phyloP scores from a whole-genome alignment of 2,329 filamentous ascomycete species.

The Pyrenophora teres region DNA sequence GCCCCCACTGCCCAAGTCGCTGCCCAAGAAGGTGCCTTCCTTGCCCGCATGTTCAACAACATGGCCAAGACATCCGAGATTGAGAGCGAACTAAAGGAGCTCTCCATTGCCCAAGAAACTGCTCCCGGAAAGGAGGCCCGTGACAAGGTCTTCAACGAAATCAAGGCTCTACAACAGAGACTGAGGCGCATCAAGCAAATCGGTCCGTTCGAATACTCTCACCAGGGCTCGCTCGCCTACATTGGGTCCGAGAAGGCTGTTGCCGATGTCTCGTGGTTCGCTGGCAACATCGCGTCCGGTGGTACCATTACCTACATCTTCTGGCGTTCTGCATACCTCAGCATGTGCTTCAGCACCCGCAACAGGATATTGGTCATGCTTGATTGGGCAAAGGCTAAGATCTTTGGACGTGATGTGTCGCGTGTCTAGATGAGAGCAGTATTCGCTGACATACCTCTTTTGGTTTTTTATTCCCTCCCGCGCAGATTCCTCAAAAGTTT shows the following conservation, averaged over 20 bases:
- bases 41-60: constrained; percentile 96
- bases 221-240: constrained; percentile 95
- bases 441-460: not conserved
- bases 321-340: constrained; percentile 97
- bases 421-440: constrained; percentile 59
- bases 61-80: constrained; percentile 93
- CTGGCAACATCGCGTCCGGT: constrained; percentile 92
- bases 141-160: constrained; percentile 69
- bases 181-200: constrained; percentile 89
- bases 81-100: constrained; percentile 72
- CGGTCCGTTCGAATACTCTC: constrained; percentile 97
- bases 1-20: constrained; percentile 97
- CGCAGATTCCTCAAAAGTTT: constrained; percentile 10
- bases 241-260: constrained; percentile 98
- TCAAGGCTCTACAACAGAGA: constrained; percentile 84
- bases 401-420: constrained; percentile 94
- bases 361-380: constrained; percentile 91
- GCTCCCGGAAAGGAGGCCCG: constrained; percentile 68
- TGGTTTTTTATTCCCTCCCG: not conserved
- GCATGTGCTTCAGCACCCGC: constrained; percentile 99
- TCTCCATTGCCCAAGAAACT: constrained; percentile 65
- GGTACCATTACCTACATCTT: constrained; percentile 96
- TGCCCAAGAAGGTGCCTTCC: constrained; percentile 91
- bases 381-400: constrained; percentile 96
- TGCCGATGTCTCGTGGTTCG: constrained; percentile 95